Conservation (phyloP, 1,284 basidiomycete genomes). For the Cronartium ribicola region DNA sequence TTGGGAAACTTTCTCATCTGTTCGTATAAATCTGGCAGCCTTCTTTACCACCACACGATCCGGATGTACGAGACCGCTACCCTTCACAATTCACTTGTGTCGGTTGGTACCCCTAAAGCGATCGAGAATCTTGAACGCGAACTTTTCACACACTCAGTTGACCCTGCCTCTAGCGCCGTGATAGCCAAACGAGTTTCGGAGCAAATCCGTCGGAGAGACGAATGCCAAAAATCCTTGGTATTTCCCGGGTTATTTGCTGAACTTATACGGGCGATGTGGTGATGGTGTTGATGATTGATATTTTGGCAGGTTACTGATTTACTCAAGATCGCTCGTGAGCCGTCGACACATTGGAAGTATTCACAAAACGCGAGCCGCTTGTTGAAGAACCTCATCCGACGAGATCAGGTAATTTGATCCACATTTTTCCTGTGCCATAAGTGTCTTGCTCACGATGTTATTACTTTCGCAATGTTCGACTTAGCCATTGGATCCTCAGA, state of each 20-base stretch:
- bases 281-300: background rate
- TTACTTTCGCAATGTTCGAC: no score
- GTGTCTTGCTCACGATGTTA: background rate
- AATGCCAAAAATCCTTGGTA: slow-evolving; percentile 26
- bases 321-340: slow-evolving; percentile 27
- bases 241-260: background rate
- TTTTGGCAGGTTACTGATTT: slow-evolving; percentile 27
- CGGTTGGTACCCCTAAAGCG: background rate
- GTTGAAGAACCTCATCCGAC: slow-evolving; percentile 38
- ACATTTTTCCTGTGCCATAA: background rate
- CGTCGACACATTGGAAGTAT: slow-evolving; percentile 42
- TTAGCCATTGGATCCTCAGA: slow-evolving; percentile 43
- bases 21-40: background rate
- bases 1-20: slow-evolving; percentile 43
- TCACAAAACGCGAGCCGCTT: slow-evolving; percentile 40
- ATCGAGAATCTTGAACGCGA: slow-evolving; percentile 1
- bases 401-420: slow-evolving; percentile 35
- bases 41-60: slow-evolving; percentile 13
- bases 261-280: background rate
- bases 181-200: background rate
- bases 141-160: background rate
- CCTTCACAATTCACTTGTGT: slow-evolving; percentile 8
- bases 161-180: background rate
- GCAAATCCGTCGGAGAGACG: slow-evolving; percentile 5
- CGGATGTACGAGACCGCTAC: slow-evolving; percentile 25